Conservation (phyloP, 1,284 basidiomycete species). For the Ceratobasidium sp. region DNA sequence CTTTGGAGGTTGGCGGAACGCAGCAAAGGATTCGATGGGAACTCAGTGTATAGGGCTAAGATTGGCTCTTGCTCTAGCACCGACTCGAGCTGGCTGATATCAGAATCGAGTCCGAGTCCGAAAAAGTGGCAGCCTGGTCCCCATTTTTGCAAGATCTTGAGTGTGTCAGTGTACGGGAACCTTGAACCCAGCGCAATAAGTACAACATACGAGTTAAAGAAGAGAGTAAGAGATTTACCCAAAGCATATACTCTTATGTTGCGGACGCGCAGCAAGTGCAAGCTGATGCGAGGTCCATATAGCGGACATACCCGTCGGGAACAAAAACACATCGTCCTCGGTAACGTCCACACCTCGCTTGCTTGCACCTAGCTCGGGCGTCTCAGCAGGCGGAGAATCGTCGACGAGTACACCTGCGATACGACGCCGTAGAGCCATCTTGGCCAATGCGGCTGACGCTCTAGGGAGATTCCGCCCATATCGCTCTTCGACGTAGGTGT, state of each 20-base stretch:
- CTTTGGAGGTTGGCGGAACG: slow-evolving; percentile 85
- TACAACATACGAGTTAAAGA: neutral
- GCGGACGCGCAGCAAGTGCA: slow-evolving; percentile 64
- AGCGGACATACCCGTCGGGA: slow-evolving; percentile 90
- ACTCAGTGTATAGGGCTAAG: slow-evolving; percentile 84
- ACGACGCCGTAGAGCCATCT: slow-evolving; percentile 85
- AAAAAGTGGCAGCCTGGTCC: slow-evolving; percentile 94
- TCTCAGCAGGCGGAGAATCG: slow-evolving; percentile 58
- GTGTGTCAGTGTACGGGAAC: slow-evolving; percentile 97
- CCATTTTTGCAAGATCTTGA: slow-evolving; percentile 97
- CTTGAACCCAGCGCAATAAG: slow-evolving; percentile 61
- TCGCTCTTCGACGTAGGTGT: slow-evolving; percentile 86
- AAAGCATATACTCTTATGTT: slow-evolving; percentile 91
- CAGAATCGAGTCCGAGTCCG: slow-evolving; percentile 82
- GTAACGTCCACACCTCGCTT: slow-evolving; percentile 66
- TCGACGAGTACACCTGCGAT: slow-evolving; percentile 88
- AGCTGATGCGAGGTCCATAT: slow-evolving; percentile 93
- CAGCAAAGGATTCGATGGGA: slow-evolving; percentile 94
- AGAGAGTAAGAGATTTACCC: slow-evolving; percentile 70
- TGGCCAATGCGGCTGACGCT: slow-evolving; percentile 79
- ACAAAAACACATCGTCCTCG: slow-evolving; percentile 91
- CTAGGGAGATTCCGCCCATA: slow-evolving; percentile 94
- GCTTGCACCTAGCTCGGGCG: slow-evolving; percentile 38
- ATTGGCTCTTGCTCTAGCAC: slow-evolving; percentile 61
- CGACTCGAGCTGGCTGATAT: slow-evolving; percentile 75